Conservation (phyloP, 2,329 filamentous ascomycete genomes). For the Thelonectria discophora region DNA sequence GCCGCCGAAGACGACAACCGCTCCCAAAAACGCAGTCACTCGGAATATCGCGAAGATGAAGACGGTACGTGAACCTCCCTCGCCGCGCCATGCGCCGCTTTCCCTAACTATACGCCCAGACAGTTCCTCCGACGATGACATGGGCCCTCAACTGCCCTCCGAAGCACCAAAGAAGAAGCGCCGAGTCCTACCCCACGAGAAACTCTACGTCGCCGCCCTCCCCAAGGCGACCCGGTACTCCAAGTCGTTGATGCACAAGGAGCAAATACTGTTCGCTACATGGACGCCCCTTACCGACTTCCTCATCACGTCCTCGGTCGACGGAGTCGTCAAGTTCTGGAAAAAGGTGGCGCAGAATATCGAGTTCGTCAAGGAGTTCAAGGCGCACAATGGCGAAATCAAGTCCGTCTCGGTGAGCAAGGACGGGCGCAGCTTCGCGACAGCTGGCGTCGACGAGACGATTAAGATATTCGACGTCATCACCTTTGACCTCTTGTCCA, state of each 20-base stretch:
- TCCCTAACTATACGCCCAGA: conserved; percentile 49
- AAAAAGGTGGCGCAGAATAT: conserved; percentile 92
- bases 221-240: conserved; percentile 85
- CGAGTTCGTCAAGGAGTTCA: conserved; percentile 98
- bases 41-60: conserved; percentile 60
- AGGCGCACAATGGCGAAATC: conserved; percentile 87
- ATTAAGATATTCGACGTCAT: conserved; percentile 85
- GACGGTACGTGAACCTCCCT: conserved; percentile 52
- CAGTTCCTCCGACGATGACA: conserved; percentile 87
- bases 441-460: conserved; percentile 79
- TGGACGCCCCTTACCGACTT: conserved; percentile 94
- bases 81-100: conserved; percentile 1
- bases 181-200: conserved; percentile 90
- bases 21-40: conserved; percentile 61
- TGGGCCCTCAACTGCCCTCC: conserved; percentile 89
- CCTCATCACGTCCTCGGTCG: conserved; percentile 89
- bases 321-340: conserved; percentile 99
- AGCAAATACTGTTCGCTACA: conserved; percentile 87
- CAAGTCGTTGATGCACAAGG: conserved; percentile 98
- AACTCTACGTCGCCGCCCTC: conserved; percentile 90
- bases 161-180: conserved; percentile 89
- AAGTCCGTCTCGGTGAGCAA: conserved; percentile 83
- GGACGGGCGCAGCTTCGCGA: conserved; percentile 94
- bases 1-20: conserved; percentile 46
- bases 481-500: conserved; percentile 86